A percentile compares a stretch with the other conserved stretches of the same genome.
Evolutionary conservation across 1,139 yeast genomes (phyloP).

Genomic region (Taphrina populina): DNA sequence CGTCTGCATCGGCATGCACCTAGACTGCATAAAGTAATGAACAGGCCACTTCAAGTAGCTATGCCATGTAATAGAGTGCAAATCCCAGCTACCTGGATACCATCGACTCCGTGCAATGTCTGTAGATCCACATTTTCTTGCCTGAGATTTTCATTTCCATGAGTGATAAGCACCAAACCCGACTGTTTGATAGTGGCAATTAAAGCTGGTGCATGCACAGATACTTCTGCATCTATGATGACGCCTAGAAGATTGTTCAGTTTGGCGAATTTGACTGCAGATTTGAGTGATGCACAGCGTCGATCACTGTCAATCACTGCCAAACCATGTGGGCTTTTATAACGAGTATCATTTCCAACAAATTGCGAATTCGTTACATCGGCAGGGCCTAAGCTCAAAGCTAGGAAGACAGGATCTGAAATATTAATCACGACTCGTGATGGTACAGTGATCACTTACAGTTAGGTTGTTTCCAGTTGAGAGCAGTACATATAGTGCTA

Average conservation of each 20-base stretch:
- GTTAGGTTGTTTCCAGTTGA: constrained; percentile 98
- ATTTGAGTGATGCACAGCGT: constrained; percentile 57
- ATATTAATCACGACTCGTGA: too few relatives aligned
- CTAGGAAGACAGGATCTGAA: constrained; percentile 34
- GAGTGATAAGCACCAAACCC: constrained; percentile 80
- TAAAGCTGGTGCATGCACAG: constrained; percentile 66
- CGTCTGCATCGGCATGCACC: too few relatives aligned
- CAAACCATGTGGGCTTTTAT: constrained; percentile 45
- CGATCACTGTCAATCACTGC: constrained; percentile 46
- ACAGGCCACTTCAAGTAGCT: constrained; percentile 1
- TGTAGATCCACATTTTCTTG: constrained; percentile 37
- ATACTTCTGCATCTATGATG: constrained; percentile 44
- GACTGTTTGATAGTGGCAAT: constrained; percentile 72
- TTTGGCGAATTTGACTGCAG: constrained; percentile 70
- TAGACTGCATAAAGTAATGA: too few relatives aligned
- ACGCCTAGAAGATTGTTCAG: constrained; percentile 82
- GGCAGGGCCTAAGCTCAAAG: constrained; percentile 4
- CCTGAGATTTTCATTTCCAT: constrained; percentile 41
- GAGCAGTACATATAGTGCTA: constrained; percentile 81
- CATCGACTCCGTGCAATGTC: constrained; percentile 29
- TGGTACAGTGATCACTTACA: constrained; percentile 78
- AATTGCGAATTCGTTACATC: constrained; percentile 41
- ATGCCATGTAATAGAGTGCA: constrained; percentile 28
- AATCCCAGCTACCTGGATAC: constrained; percentile 19
- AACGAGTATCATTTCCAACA: background rate